Evolutionary conservation across 495 filamentous ascomycete species (phyloP).

Genomic region (Hyaloscypha variabilis): DNA sequence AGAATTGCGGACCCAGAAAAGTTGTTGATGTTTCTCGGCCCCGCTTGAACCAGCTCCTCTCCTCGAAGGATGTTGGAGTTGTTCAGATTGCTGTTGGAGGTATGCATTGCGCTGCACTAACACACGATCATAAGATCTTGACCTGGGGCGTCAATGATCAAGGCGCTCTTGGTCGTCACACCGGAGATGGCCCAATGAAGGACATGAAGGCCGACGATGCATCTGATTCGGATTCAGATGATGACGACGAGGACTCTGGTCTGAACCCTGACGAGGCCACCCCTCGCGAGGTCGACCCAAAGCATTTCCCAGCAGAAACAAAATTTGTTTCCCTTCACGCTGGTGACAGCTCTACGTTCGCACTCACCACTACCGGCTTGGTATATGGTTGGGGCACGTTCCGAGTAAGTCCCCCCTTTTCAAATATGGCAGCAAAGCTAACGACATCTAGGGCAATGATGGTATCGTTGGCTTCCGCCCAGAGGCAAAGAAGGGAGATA

Average conservation of each 20-base stretch:
- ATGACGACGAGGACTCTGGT: constrained; percentile 48
- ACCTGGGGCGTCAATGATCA: constrained; percentile 78
- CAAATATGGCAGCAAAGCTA: constrained; percentile 12
- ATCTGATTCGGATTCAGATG: constrained; percentile 47
- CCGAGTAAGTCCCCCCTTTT: constrained; percentile 44
- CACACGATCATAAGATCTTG: constrained; percentile 63
- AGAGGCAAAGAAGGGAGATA: constrained; percentile 20
- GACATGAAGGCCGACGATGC: constrained; percentile 46
- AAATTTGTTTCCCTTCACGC: constrained; percentile 62
- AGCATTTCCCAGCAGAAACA: constrained; percentile 53
- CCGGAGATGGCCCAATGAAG: constrained; percentile 52
- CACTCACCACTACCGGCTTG: constrained; percentile 62
- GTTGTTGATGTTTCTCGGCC: constrained; percentile 59
- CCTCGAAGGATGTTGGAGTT: constrained; percentile 60
- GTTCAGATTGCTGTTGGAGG: constrained; percentile 66
- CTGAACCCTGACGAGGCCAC: constrained; percentile 63
- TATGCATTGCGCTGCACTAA: constrained; percentile 68
- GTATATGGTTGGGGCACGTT: constrained; percentile 79
- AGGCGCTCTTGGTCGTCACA: constrained; percentile 63
- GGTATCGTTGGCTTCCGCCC: constrained; percentile 69
- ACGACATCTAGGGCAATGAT: constrained; percentile 54
- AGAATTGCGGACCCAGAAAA: constrained; percentile 33
- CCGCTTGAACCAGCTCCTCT: constrained; percentile 49
- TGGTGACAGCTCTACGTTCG: constrained; percentile 64
- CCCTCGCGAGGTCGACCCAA: constrained; percentile 50